Base-by-base conservation (phyloP, 179 eudicot species). In the Silene vulgaris region DNA sequence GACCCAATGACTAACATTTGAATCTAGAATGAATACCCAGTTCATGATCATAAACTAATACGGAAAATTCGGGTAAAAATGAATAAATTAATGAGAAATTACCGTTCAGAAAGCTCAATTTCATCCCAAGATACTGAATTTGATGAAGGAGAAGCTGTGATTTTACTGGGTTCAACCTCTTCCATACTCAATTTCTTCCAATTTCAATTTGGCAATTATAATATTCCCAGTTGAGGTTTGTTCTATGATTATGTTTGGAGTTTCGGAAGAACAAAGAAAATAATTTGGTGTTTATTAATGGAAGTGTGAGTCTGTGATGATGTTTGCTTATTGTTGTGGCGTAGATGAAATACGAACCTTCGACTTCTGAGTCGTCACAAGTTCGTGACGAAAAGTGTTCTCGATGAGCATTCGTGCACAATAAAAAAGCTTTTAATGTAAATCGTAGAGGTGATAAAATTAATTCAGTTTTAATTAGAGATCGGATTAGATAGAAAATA, bases 51-150 rank as follows among this genome's bases (percentile, higher is more conserved):
- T 35, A 1, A 12, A 28, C 45, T 12, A 21, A 54, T 16, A 64
- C 5, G 3, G 7, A 56, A 26, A 12, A 28, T 0, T 16, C 7
- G 5, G 17, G 23, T 0, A 17, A 4, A 26, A 69, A 66, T 37
- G 4, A 37, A 63, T 3, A 23, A 48, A 14, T 0, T 30, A 23
- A 30, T 3, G 12, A 26, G 64, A 63, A n/a, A 69, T 8, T 64
- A 84, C 87, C 83, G 78, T 82, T 84, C 87, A 65, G 85, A 75
- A 75, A 84, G 87, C 37, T 84, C 87, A 67, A 84, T 77, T 21
- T 84, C 83, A 48, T 77, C 80, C 80, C 80, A 80, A 14, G 80
- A 72, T 1, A 73, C 77, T 19, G 52, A 61, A 70, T 69, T 72
- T 7, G 71, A 69, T 23, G 69, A 9, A 45, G 52, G 52, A 37